Base-by-base conservation (phyloP, 176 grass and related monocot species). In the Aegilops tauschii region DNA sequence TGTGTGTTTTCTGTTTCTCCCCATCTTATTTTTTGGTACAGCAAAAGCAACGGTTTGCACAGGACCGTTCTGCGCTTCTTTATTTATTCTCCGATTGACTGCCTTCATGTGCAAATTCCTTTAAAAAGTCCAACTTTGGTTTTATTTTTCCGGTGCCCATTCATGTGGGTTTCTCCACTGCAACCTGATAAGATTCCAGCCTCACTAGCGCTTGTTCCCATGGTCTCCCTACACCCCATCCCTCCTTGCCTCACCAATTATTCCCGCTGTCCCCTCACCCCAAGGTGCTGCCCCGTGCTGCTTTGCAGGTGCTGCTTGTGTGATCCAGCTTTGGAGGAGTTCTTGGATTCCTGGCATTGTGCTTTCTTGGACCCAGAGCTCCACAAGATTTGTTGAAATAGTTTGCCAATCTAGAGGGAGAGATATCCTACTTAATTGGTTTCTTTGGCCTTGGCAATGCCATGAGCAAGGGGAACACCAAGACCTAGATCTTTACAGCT, bases 221-320 rank as follows among this genome's bases (percentile, higher is more conserved):
- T 92, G 90, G 90, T 92, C 92, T 88, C 92, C 91, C 91, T 82
- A 85, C 88, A 87, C 17, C 31, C 23, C 88, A 80, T 82, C 72
- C 91, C 87, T 80, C 90, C 78, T 93, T 94, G 85, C 86, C 65
- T 84, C 74, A 69, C 21, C 67, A 88, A 92, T 92, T 87, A 92
- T 94, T 93, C 94, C 65, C 61, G 76, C 71, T 92, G 95, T 97
- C 90, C 85, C 85, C 87, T 86, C 50, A 76, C 86, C 84, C 73
- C 87, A 88, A 83, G 84, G 87, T 92, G 77, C 92, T 82, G 83
- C 85, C 74, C 83, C 87, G 84, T 47, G 44, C 44, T 90, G 59
- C 86, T 90, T 74, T 86, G 76, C 84, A 80, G 89, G 81, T 82
- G 71, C 70, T 52, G 78, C 85, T 47, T 78, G 73, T 69, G 50